These are phyloP conservation scores for Hypoxylon sp. DNA, from an alignment of 2,329 filamentous ascomycete genomes.

Conservation along the genomic window DNA sequence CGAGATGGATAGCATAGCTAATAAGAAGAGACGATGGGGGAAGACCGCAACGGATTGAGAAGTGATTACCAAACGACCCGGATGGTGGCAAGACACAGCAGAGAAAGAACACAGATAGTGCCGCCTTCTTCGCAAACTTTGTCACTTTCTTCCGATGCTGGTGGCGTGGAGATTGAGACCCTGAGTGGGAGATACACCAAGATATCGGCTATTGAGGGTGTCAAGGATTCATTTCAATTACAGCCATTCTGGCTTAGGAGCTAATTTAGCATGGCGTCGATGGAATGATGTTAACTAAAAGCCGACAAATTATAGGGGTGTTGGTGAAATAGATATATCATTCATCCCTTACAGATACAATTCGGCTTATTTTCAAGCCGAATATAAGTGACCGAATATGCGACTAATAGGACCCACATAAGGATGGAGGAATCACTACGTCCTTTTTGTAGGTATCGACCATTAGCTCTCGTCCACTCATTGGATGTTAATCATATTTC, in stretches of 20 bases:
- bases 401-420: background rate
- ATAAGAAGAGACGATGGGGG: too few relatives aligned
- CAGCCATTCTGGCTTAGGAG: too few relatives aligned
- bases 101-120: background rate
- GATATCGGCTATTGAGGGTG: too few relatives aligned
- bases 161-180: too few relatives aligned
- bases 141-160: too few relatives aligned
- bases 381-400: background rate
- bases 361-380: too few relatives aligned
- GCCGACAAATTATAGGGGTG: too few relatives aligned
- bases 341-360: background rate
- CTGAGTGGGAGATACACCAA: too few relatives aligned
- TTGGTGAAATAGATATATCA: background rate
- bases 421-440: background rate
- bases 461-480: background rate
- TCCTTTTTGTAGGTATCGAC: background rate
- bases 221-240: too few relatives aligned
- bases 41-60: background rate
- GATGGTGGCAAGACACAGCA: background rate
- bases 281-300: too few relatives aligned
- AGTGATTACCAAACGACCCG: background rate
- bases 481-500: background rate
- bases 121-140: too few relatives aligned
- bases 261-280: too few relatives aligned
- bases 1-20: background rate